These are phyloP conservation scores for Rhizomucor miehei DNA, from an alignment of 371 early-diverging fungal species.

Conservation along the genomic window DNA sequence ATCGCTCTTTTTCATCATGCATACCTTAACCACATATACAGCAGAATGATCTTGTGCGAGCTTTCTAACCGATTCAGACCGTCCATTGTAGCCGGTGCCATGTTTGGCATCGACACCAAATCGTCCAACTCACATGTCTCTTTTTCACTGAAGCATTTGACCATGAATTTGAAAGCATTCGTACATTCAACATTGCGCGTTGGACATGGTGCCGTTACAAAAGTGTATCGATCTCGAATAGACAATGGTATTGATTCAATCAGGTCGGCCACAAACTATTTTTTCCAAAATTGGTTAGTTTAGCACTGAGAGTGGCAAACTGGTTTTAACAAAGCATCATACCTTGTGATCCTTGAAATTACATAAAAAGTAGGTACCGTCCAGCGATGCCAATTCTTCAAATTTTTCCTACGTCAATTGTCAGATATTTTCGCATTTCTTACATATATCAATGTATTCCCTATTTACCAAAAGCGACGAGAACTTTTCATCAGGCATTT, in stretches of 20 bases:
- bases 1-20: background rate
- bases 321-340: conserved; percentile 2
- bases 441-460: background rate
- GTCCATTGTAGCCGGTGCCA: conserved; percentile 18
- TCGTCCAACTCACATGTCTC: conserved; percentile 42
- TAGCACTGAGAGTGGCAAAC: background rate
- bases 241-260: conserved; percentile 62
- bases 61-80: conserved; percentile 60
- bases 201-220: conserved; percentile 67
- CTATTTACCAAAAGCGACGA: conserved; percentile 58
- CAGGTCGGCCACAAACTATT: conserved; percentile 55
- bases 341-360: conserved; percentile 66
- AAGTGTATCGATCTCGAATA: conserved; percentile 62
- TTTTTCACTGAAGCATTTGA: conserved; percentile 34
- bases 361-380: conserved; percentile 76
- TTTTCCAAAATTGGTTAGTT: background rate
- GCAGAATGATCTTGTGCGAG: conserved; percentile 70
- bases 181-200: conserved; percentile 30
- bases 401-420: conserved; percentile 51
- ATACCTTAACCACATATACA: conserved; percentile 88
- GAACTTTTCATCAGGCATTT: conserved; percentile 66
- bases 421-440: background rate
- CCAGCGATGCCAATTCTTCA: conserved; percentile 64
- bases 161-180: conserved; percentile 30
- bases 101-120: conserved; percentile 49